Percentiles rank a stretch among this genome's conserved stretches.
Evolutionary conservation across 2,329 filamentous ascomycete species (phyloP).

Genomic region (Venturia oleaginea): DNA sequence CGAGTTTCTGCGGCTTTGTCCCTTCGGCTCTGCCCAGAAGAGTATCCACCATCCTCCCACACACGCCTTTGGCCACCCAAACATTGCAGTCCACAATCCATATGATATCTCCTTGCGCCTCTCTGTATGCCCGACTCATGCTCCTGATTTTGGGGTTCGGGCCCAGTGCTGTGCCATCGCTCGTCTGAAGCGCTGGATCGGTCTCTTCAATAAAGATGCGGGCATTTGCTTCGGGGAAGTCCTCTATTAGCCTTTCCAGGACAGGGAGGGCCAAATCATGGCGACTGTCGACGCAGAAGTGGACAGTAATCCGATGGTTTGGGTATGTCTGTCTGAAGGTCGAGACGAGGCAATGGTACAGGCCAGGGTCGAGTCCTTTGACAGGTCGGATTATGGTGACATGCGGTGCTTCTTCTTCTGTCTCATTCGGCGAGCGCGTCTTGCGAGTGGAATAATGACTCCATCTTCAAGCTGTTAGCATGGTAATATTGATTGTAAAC

Average conservation of each 20-base stretch:
- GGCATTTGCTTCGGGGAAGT: slow-evolving; percentile 65
- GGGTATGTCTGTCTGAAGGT: slow-evolving; percentile 81
- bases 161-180: slow-evolving; percentile 51
- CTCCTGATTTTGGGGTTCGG: slow-evolving; percentile 99
- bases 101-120: slow-evolving; percentile 77
- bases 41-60: slow-evolving; percentile 81
- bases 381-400: slow-evolving; percentile 88
- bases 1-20: slow-evolving; percentile 64
- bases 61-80: slow-evolving; percentile 73
- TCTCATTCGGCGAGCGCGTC: background rate
- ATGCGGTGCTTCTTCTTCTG: slow-evolving; percentile 53
- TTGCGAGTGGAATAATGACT: slow-evolving; percentile 10
- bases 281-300: slow-evolving; percentile 69
- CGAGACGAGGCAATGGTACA: slow-evolving; percentile 87
- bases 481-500: background rate
- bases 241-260: slow-evolving; percentile 59
- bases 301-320: slow-evolving; percentile 62
- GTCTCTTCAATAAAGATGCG: slow-evolving; percentile 72
- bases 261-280: slow-evolving; percentile 69
- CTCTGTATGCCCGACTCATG: slow-evolving; percentile 84
- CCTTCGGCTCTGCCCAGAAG: slow-evolving; percentile 58
- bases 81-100: slow-evolving; percentile 98
- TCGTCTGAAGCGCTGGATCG: slow-evolving; percentile 55
- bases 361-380: slow-evolving; percentile 79
- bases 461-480: slow-evolving; percentile 4